These are phyloP conservation scores for Geotrichum siamense DNA, from an alignment of 1,139 yeast species.

Conservation along the genomic window DNA sequence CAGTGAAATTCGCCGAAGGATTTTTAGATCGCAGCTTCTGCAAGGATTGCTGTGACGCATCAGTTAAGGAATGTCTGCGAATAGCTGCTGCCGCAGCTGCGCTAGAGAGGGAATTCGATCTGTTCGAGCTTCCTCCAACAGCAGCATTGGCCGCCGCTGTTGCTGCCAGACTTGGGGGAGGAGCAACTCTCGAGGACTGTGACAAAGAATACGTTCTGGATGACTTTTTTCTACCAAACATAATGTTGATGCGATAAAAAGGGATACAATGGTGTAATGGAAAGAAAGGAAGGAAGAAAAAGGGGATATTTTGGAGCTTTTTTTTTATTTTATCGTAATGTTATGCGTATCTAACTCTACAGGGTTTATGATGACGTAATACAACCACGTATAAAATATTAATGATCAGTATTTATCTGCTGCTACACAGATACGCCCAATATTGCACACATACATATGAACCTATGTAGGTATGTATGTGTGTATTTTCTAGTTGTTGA, in stretches of 20 bases:
- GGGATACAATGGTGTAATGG: no score
- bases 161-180: background rate
- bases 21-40: background rate
- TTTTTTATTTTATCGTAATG: no score
- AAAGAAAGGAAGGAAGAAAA: no score
- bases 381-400: no score
- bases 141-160: conserved; percentile 23
- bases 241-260: background rate
- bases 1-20: background rate
- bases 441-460: no score
- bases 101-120: conserved; percentile 22
- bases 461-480: no score
- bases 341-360: no score
- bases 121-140: conserved; percentile 15
- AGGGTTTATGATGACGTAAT: no score
- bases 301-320: no score
- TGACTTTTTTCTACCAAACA: conserved; percentile 1
- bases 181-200: background rate
- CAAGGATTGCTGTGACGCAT: background rate
- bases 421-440: no score
- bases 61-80: conserved; percentile 33
- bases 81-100: conserved; percentile 37
- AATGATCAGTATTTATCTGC: no score
- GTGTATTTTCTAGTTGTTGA: no score
- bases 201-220: conserved; percentile 1